Conservation (phyloP, 1,139 yeast species). For the Nakaseomyces kungkrabaensis region DNA sequence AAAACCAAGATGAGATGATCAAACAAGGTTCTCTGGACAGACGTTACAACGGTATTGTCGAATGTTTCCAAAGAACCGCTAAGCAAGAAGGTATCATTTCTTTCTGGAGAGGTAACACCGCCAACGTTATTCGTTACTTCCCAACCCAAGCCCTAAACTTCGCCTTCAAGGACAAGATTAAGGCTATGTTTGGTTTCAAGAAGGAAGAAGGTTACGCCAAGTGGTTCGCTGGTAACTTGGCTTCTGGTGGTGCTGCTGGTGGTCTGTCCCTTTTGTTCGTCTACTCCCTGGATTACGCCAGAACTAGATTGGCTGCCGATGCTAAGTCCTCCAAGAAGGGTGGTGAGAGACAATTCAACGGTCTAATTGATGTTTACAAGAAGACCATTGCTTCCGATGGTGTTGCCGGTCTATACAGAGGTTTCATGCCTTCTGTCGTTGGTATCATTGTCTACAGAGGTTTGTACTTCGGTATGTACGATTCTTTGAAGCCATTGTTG, state of each 20-base stretch:
- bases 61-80: conserved; percentile 64
- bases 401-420: conserved; percentile 76
- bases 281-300: conserved; percentile 74
- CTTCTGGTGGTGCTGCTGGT: conserved; percentile 79
- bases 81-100: conserved; percentile 60
- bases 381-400: conserved; percentile 71
- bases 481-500: conserved; percentile 65
- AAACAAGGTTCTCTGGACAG: conserved; percentile 67
- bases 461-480: conserved; percentile 73
- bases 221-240: conserved; percentile 73
- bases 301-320: conserved; percentile 78
- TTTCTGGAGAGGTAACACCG: conserved; percentile 81
- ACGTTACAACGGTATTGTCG: conserved; percentile 58
- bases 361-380: conserved; percentile 66
- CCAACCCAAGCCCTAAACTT: conserved; percentile 77
- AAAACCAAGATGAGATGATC: conserved; percentile 75
- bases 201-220: conserved; percentile 53
- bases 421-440: conserved; percentile 72
- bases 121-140: conserved; percentile 74
- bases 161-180: conserved; percentile 75
- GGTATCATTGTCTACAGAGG: conserved; percentile 80
- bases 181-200: conserved; percentile 68
- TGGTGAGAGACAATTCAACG: conserved; percentile 67
- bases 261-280: conserved; percentile 65
- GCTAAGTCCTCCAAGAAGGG: conserved; percentile 59